Evolutionary conservation across 2,329 filamentous ascomycete species (phyloP).

Genomic region (Pseudogymnoascus sp.): DNA sequence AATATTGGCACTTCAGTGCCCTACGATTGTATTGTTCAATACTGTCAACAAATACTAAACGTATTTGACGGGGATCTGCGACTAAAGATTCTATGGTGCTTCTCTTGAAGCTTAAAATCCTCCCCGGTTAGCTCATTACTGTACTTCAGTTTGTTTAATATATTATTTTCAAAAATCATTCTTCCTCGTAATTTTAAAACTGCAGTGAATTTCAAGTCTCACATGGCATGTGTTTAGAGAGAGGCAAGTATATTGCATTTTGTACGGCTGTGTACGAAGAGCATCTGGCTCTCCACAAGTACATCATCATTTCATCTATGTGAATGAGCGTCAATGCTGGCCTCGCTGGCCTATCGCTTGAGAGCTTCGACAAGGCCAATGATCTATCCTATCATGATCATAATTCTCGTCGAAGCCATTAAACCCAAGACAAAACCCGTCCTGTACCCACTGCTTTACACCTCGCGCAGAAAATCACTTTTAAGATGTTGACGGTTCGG

Average conservation of each 20-base stretch:
- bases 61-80: neutral
- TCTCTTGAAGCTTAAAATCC: neutral
- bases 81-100: neutral
- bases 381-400: slow-evolving; percentile 4
- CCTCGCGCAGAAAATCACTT: neutral
- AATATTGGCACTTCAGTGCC: neutral
- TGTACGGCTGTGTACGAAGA: neutral
- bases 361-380: slow-evolving; percentile 3
- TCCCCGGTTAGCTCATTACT: neutral
- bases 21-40: neutral
- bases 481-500: neutral
- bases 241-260: neutral
- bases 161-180: neutral
- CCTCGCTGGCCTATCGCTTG: slow-evolving; percentile 2
- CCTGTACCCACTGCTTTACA: slow-evolving; percentile 6
- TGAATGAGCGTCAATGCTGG: slow-evolving; percentile 7
- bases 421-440: slow-evolving; percentile 6
- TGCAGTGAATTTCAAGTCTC: neutral
- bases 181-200: neutral
- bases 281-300: neutral
- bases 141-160: neutral
- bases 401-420: neutral
- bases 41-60: too few relatives aligned
- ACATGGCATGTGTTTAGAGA: neutral
- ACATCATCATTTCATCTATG: slow-evolving; percentile 4